phyloP scores from a whole-genome alignment of 163 green algal genomes.

The Chlamydomonas reinhardtii region DNA sequence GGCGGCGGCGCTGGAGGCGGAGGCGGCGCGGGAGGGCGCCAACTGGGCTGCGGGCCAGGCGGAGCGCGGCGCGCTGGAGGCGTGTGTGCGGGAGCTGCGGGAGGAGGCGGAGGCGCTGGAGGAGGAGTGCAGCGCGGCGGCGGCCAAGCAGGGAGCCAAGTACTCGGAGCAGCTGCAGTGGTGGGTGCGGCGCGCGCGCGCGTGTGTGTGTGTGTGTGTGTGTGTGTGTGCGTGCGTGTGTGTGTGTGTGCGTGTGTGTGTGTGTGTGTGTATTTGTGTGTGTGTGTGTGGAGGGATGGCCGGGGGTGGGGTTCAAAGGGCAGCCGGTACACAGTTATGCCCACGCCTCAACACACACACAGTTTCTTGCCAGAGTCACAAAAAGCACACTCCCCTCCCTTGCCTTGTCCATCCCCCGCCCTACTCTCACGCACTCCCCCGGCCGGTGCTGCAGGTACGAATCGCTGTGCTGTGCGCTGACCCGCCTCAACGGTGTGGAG shows the following conservation, averaged over 20 bases:
- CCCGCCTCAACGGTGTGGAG: constrained; percentile 22
- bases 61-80: neutral
- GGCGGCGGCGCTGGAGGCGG: constrained; percentile 24
- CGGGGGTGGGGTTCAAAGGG: no score
- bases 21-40: neutral
- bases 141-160: constrained; percentile 29
- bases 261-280: no score
- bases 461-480: neutral
- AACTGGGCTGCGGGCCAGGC: constrained; percentile 4
- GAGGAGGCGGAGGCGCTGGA: constrained; percentile 13
- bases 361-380: no score
- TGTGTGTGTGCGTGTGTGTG: no score
- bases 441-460: constrained; percentile 29
- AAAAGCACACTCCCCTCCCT: no score
- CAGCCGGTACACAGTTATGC: no score
- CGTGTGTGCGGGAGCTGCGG: neutral
- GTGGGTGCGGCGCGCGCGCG: constrained; percentile 1
- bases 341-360: no score
- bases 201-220: no score
- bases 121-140: constrained; percentile 30
- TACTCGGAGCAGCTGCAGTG: constrained; percentile 25
- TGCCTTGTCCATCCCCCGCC: no score
- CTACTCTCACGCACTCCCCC: no score
- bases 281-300: no score
- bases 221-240: no score